Evolutionary conservation across 2,329 filamentous ascomycete genomes (phyloP).

Genomic region (Dactylella cylindrospora): DNA sequence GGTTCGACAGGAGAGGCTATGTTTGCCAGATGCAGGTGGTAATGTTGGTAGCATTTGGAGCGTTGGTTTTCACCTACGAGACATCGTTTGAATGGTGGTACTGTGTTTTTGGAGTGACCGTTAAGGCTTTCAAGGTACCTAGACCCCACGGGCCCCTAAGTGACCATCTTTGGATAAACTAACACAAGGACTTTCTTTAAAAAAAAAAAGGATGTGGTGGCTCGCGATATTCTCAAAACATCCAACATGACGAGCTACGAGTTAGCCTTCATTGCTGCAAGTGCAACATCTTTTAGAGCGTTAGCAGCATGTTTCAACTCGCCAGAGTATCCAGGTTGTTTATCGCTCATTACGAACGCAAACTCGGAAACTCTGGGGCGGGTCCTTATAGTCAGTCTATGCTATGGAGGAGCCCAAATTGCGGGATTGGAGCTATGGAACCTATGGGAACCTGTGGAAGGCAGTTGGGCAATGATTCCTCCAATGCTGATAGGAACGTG

Average conservation of each 20-base stretch:
- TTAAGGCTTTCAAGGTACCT: conserved; percentile 28
- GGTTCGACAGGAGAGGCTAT: no score
- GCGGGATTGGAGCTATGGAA: conserved; percentile 9
- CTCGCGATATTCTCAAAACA: conserved; percentile 25
- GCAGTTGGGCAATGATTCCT: conserved; percentile 1
- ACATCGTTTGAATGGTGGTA: conserved; percentile 32
- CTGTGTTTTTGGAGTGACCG: conserved; percentile 12
- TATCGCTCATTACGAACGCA: background rate
- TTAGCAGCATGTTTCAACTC: conserved; percentile 12
- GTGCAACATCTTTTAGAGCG: conserved; percentile 10
- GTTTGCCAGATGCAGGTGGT: background rate
- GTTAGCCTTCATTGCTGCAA: conserved; percentile 19
- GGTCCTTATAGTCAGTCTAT: background rate
- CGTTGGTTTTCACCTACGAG: conserved; percentile 10
- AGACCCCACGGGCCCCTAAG: no score
- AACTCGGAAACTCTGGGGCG: background rate
- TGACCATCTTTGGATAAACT: no score
- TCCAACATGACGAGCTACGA: conserved; percentile 1
- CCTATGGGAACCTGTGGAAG: conserved; percentile 13
- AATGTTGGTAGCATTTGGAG: background rate
- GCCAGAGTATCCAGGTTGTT: conserved; percentile 5
- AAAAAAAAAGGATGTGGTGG: conserved; percentile 18
- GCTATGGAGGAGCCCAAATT: conserved; percentile 14
- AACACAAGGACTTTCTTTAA: no score
- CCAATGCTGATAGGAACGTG: no score